Evolutionary conservation across 1,139 yeast genomes (phyloP).

Genomic region (Groenewaldozyma auringiensis): DNA sequence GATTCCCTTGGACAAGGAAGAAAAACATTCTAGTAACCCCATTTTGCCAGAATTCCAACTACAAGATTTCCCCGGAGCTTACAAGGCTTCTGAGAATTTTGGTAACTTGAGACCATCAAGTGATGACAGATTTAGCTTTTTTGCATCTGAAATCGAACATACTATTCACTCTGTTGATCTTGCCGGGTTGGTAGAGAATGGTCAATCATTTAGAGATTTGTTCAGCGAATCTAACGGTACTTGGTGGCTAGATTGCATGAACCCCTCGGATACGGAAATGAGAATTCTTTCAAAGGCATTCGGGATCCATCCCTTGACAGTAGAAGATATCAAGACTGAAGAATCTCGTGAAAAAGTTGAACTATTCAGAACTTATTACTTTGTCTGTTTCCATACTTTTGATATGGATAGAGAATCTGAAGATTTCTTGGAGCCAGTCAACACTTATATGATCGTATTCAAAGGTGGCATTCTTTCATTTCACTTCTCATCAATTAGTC

Average conservation of each 20-base stretch:
- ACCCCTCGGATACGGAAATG: conserved; percentile 96
- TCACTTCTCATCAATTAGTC: conserved; percentile 75
- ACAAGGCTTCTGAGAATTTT: conserved; percentile 1
- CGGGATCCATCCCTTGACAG: conserved; percentile 90
- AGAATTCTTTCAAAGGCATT: conserved; percentile 81
- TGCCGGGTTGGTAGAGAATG: conserved; percentile 61
- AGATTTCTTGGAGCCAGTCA: conserved; percentile 79
- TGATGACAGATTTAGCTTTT: conserved; percentile 68
- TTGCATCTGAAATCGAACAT: conserved; percentile 72
- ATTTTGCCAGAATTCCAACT: not conserved
- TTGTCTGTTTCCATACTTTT: conserved; percentile 88
- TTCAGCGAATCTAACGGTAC: conserved; percentile 55
- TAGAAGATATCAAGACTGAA: conserved; percentile 89
- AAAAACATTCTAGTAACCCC: conserved; percentile 3
- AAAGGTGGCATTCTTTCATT: conserved; percentile 76
- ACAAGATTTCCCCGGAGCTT: conserved; percentile 4
- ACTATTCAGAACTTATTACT: conserved; percentile 77
- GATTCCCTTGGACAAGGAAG: conserved; percentile 2
- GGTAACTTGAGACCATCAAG: not conserved
- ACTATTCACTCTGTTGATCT: conserved; percentile 86
- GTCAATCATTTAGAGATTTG: conserved; percentile 55
- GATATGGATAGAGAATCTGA: conserved; percentile 60
- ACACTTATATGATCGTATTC: conserved; percentile 82
- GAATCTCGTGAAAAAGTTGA: conserved; percentile 95
- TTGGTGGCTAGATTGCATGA: conserved; percentile 82